Base-by-base conservation (phyloP, 768 basidiomycete species). In the Suillus clintonianus region DNA sequence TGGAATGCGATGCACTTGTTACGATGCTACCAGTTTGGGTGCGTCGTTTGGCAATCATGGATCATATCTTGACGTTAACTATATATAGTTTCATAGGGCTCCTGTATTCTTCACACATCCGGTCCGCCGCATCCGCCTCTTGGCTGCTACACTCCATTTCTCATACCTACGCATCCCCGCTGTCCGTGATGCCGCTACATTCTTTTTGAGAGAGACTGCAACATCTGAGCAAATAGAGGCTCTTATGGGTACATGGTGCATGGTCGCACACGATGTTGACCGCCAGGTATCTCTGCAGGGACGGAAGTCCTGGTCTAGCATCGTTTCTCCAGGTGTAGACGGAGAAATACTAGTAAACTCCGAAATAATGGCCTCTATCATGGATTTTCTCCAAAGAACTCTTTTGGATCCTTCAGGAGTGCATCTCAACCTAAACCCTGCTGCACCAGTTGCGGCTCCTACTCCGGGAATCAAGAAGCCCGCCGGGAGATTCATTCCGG, bases 21-120 rank as follows among this genome's bases (percentile, higher is more conserved):
- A 81, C 87, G 61, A 90, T 89, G 81, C 69, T 96, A 37, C 94
- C 94, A 4, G 94, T 97, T 62, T 99, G 96, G 96, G 95, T 97
- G 73, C 69, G 93, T 82, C 32, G 56, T 53, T 59, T 64, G 32
- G 57, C 30, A 50, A 22, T 43, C 34, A 47, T 59, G 53, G 14
- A 34, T 27, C 56, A 60, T 45, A 47, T 59, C 64, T 22, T 62
- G 41, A 56, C 34, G n/a, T 39, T 64, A 62, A 68, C 42, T 27
- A 13, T 42, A 53, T 60, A 51, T 63, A 97, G 95, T 78, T 94
- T 39, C 92, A 97, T 75, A 94, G 97, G 75, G 77, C 91, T n/a
- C 88, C 95, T 0, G 81, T 89, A 1, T 82, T 97, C 17, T 86
- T 94, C 59, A 79, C 92, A 37, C 92, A 96, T 66, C 86, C 93